Conservation (phyloP, 2,329 filamentous ascomycete genomes). For the Gaeumannomyces sp. region DNA sequence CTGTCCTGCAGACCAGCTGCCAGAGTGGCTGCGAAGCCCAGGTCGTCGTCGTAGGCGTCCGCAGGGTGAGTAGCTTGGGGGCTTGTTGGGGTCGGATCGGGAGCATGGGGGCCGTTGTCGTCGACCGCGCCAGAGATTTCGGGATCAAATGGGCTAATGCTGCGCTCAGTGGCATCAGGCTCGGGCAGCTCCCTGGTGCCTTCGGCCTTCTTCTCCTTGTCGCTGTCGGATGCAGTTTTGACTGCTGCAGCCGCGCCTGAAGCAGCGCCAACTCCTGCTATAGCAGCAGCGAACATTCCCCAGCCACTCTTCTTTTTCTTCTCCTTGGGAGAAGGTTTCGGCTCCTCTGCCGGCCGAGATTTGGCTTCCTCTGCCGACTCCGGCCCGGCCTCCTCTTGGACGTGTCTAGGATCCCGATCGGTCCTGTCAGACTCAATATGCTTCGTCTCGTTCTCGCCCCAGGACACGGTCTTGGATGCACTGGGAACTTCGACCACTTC, state of each 20-base stretch:
- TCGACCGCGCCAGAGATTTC: neutral
- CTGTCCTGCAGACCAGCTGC: slow-evolving; percentile 63
- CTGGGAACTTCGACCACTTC: slow-evolving; percentile 34
- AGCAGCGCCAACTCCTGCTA: slow-evolving; percentile 11
- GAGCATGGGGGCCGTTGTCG: slow-evolving; percentile 40
- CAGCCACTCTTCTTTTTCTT: slow-evolving; percentile 35
- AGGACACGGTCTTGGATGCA: slow-evolving; percentile 50
- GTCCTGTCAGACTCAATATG: slow-evolving; percentile 57
- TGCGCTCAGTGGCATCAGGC: neutral
- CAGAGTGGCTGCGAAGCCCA: slow-evolving; percentile 63
- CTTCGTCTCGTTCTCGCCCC: slow-evolving; percentile 60
- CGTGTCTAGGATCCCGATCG: slow-evolving; percentile 22
- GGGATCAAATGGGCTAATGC: slow-evolving; percentile 5
- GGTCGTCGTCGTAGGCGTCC: slow-evolving; percentile 59
- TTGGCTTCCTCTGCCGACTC: too few species aligned
- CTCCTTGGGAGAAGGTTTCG: slow-evolving; percentile 19
- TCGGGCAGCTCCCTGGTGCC: slow-evolving; percentile 3
- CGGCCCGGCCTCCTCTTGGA: neutral
- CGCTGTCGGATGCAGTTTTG: neutral
- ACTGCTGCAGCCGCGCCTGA: too few species aligned
- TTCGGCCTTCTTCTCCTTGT: slow-evolving; percentile 11
- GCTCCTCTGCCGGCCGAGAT: slow-evolving; percentile 19
- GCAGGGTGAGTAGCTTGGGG: slow-evolving; percentile 49
- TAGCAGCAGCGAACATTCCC: slow-evolving; percentile 38
- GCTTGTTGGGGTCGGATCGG: slow-evolving; percentile 51